These are phyloP conservation scores for Colletotrichum noveboracense DNA, from an alignment of 2,329 filamentous ascomycete genomes.

Conservation along the genomic window DNA sequence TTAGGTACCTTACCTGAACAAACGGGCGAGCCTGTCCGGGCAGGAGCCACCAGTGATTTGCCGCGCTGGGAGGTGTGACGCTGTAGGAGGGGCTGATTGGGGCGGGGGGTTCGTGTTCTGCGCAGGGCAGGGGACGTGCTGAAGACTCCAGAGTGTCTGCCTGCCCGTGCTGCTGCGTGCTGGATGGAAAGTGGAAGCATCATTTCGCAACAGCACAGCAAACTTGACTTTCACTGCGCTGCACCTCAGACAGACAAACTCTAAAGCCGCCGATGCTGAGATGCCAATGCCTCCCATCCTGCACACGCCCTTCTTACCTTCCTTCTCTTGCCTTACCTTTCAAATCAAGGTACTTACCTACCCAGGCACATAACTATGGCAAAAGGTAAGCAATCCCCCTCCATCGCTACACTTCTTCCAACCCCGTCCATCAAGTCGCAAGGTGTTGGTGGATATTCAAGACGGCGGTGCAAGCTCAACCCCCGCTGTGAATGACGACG, in stretches of 20 bases:
- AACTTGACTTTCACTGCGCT: neutral
- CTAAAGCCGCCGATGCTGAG: constrained; percentile 14
- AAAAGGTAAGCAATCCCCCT: neutral
- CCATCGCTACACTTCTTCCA: neutral
- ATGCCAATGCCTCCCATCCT: neutral
- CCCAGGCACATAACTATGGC: neutral
- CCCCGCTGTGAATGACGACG: neutral
- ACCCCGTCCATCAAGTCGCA: neutral
- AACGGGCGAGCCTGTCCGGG: neutral
- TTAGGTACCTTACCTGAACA: neutral
- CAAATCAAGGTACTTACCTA: neutral
- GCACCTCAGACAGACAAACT: constrained; percentile 3
- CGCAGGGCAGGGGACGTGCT: neutral
- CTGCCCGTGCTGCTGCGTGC: neutral
- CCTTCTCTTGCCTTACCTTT: neutral
- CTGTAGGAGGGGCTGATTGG: constrained; percentile 5
- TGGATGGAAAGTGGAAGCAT: neutral
- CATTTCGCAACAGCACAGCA: neutral
- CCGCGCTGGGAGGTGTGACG: constrained; percentile 6
- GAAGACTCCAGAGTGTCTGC: neutral
- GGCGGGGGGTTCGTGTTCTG: neutral
- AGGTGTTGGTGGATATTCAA: neutral
- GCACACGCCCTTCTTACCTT: neutral
- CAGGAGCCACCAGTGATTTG: neutral
- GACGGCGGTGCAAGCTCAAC: neutral